Conservation (phyloP, 1,139 yeast species). For the Taphrina populina region DNA sequence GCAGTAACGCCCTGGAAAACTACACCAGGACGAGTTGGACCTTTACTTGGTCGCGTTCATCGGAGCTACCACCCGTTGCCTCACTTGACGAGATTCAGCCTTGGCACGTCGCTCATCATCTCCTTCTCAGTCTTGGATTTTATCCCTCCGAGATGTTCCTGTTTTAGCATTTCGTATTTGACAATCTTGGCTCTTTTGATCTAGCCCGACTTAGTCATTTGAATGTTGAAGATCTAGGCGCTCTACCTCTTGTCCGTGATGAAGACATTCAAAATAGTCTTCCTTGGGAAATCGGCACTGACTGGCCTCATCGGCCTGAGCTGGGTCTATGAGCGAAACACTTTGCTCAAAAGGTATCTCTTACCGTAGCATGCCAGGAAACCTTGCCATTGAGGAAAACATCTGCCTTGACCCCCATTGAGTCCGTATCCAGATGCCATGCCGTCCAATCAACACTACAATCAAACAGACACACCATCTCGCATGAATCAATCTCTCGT, state of each 20-base stretch:
- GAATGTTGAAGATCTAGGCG: not conserved
- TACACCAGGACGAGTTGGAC: no score
- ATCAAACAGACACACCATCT: no score
- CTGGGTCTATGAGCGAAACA: constrained; percentile 1
- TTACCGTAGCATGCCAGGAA: constrained; percentile 20
- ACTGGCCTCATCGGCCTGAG: constrained; percentile 40
- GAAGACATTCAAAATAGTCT: constrained; percentile 54
- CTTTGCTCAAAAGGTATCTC: no score
- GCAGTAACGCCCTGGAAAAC: no score
- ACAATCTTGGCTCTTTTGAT: constrained; percentile 18
- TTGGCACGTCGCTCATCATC: constrained; percentile 32
- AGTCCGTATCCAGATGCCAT: constrained; percentile 49
- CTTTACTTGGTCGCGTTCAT: no score
- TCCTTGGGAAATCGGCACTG: constrained; percentile 50
- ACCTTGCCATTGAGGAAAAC: constrained; percentile 47
- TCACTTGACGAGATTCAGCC: constrained; percentile 27
- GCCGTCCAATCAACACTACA: no score
- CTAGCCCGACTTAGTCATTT: not conserved
- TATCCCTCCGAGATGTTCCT: constrained; percentile 28
- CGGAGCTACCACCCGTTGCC: no score
- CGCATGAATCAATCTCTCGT: no score
- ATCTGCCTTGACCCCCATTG: constrained; percentile 53
- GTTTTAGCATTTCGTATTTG: constrained; percentile 27
- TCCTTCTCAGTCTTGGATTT: constrained; percentile 27
- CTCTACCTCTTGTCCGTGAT: constrained; percentile 50